Conservation (phyloP, 2,329 filamentous ascomycete species). For the Leptoxyphium fumago region DNA sequence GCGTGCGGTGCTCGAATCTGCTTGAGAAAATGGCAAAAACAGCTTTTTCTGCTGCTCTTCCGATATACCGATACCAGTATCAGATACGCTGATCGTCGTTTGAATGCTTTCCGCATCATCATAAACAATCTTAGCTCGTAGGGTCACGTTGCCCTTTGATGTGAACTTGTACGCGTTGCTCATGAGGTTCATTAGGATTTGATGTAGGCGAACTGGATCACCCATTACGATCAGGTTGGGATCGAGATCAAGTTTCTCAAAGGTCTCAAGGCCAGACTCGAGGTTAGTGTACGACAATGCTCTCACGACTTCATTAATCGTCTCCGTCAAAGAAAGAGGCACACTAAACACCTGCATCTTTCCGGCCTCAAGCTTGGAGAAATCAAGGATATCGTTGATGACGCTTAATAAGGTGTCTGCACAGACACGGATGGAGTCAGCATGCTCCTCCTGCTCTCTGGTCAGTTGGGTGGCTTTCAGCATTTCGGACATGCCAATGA, state of each 20-base stretch:
- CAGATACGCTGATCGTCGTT: constrained; percentile 71
- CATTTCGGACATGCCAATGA: constrained; percentile 45
- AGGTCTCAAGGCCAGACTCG: constrained; percentile 43
- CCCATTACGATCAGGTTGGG: constrained; percentile 38
- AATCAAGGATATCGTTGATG: constrained; percentile 40
- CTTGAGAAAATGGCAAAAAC: constrained; percentile 86
- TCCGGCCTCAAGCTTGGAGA: constrained; percentile 37
- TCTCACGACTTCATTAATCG: constrained; percentile 48
- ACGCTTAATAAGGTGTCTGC: constrained; percentile 40
- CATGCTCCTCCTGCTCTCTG: constrained; percentile 45
- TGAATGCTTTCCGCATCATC: constrained; percentile 58
- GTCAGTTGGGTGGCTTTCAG: constrained; percentile 43
- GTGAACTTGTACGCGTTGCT: constrained; percentile 94
- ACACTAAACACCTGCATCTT: constrained; percentile 47
- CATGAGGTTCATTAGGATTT: constrained; percentile 60
- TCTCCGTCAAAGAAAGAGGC: constrained; percentile 37
- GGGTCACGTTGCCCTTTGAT: constrained; percentile 69
- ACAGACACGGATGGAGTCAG: constrained; percentile 50
- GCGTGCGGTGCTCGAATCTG: constrained; percentile 75
- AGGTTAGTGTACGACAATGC: constrained; percentile 49
- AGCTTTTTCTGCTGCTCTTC: constrained; percentile 69
- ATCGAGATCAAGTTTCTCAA: constrained; percentile 41
- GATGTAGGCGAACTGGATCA: constrained; percentile 36
- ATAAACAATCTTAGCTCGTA: constrained; percentile 57
- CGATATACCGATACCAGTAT: constrained; percentile 85